A percentile compares a stretch with the other conserved stretches of the same genome.
These are phyloP conservation scores for Vinca minor DNA, from an alignment of 257 asterid species.

Conservation along the genomic window DNA sequence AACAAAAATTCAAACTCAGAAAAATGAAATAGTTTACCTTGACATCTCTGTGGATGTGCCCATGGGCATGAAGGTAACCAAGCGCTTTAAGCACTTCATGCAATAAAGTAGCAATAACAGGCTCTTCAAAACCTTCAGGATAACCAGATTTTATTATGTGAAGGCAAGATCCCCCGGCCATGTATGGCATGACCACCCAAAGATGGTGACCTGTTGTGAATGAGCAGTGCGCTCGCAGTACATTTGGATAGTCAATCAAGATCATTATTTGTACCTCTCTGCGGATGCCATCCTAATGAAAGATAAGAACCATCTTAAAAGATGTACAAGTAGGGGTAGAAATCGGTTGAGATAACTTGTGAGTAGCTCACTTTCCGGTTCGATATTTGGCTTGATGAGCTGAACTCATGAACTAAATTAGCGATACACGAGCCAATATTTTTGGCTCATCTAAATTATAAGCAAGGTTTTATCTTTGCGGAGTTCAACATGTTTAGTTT, in stretches of 20 bases:
- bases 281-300: constrained; percentile 85
- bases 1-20: constrained; percentile 6
- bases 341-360: too few species aligned
- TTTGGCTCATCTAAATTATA: too few species aligned
- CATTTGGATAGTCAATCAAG: constrained; percentile 82
- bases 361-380: too few species aligned
- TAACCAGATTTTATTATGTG: constrained; percentile 84
- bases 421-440: too few species aligned
- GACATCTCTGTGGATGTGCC: constrained; percentile 97
- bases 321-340: too few species aligned
- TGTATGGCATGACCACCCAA: constrained; percentile 99
- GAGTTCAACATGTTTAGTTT: too few species aligned
- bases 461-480: too few species aligned
- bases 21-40: constrained; percentile 45
- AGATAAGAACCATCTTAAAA: constrained; percentile 16
- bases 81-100: constrained; percentile 95
- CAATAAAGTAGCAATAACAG: constrained; percentile 78
- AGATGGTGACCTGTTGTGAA: constrained; percentile 75
- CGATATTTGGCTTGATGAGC: too few species aligned
- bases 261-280: constrained; percentile 92
- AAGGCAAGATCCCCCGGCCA: constrained; percentile 97
- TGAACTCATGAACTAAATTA: too few species aligned
- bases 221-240: constrained; percentile 89
- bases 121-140: constrained; percentile 98
- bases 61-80: constrained; percentile 89